These are phyloP conservation scores for Aspergillus kassunensis DNA, from an alignment of 495 filamentous ascomycete genomes.

Conservation along the genomic window DNA sequence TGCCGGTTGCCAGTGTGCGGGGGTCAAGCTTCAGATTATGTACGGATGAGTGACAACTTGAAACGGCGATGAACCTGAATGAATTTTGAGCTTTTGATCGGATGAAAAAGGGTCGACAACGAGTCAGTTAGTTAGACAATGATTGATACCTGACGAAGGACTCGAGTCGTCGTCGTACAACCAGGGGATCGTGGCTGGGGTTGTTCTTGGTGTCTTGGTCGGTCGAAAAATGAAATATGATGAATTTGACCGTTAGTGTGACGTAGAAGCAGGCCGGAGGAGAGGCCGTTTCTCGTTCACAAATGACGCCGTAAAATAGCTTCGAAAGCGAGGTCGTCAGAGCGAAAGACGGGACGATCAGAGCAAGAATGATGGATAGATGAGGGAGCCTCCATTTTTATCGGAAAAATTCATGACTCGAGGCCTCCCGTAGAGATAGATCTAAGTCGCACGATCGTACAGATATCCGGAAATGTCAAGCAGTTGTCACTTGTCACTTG, in stretches of 20 bases:
- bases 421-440: background rate
- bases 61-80: background rate
- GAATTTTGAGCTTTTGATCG: background rate
- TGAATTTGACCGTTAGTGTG: conserved; percentile 6
- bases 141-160: background rate
- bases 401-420: conserved; percentile 8
- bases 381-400: background rate
- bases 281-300: background rate
- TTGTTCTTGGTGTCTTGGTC: background rate
- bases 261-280: background rate
- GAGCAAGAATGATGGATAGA: background rate
- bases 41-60: background rate
- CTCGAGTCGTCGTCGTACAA: conserved; percentile 4
- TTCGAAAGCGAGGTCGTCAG: background rate
- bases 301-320: background rate
- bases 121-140: background rate
- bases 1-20: conserved; percentile 3
- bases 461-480: background rate
- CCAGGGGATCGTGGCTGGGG: conserved; percentile 3
- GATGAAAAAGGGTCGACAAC: too few species aligned
- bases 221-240: background rate
- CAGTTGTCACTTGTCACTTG: conserved; percentile 1
- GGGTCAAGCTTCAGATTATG: conserved; percentile 6
- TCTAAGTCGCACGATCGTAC: background rate
- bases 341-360: background rate